Evolutionary conservation across 768 basidiomycete species (phyloP).

Genomic region (Suillus tomentosus): DNA sequence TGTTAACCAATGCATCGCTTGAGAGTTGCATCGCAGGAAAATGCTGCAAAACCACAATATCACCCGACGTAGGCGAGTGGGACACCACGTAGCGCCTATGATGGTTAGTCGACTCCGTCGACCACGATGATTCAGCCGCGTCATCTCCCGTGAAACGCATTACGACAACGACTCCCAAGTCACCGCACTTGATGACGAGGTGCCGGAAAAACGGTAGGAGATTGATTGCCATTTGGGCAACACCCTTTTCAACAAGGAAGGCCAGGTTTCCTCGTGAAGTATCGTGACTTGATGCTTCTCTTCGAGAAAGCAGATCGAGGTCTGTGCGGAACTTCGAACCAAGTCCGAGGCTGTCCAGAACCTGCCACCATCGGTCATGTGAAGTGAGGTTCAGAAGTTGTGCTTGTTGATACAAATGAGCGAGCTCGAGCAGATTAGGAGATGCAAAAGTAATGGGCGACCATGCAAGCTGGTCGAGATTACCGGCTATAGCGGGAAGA

Average conservation of each 20-base stretch:
- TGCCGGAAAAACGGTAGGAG: constrained; percentile 85
- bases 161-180: constrained; percentile 61
- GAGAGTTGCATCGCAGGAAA: constrained; percentile 59
- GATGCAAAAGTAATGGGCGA: constrained; percentile 72
- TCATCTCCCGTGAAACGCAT: constrained; percentile 53
- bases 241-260: constrained; percentile 68
- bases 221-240: constrained; percentile 78
- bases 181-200: constrained; percentile 84
- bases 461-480: constrained; percentile 30
- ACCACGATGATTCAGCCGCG: constrained; percentile 52
- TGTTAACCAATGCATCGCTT: constrained; percentile 51
- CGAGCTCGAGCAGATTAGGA: constrained; percentile 84
- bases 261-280: constrained; percentile 47
- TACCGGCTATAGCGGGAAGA: constrained; percentile 57
- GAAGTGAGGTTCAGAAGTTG: constrained; percentile 52
- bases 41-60: constrained; percentile 67
- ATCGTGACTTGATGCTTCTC: constrained; percentile 42
- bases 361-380: constrained; percentile 63
- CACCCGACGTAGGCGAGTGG: constrained; percentile 44
- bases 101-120: constrained; percentile 46
- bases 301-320: constrained; percentile 59
- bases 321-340: constrained; percentile 66
- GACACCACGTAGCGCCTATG: constrained; percentile 52
- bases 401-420: constrained; percentile 55
- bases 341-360: constrained; percentile 65